Conservation (phyloP, 306 rosid species). For the Gastrolobium villosum region DNA sequence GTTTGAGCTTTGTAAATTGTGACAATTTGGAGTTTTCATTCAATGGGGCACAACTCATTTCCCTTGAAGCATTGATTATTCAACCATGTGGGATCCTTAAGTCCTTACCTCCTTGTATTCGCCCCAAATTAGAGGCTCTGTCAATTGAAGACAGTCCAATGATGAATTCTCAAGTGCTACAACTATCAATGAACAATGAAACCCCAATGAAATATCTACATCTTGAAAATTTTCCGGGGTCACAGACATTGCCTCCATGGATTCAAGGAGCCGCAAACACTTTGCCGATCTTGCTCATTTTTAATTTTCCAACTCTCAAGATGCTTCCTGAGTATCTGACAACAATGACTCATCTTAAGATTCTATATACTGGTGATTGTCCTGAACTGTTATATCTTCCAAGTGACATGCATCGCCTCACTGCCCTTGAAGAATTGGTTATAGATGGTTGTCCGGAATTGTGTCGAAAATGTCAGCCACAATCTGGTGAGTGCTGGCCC, state of each 20-base stretch:
- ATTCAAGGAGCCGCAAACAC: not conserved
- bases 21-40: constrained; percentile 3
- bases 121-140: constrained; percentile 16
- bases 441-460: constrained; percentile 26
- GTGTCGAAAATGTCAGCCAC: not conserved
- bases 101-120: not conserved
- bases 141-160: not conserved
- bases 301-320: not conserved
- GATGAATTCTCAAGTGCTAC: too few relatives aligned
- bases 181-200: not conserved
- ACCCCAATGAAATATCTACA: not conserved
- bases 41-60: not conserved
- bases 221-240: not conserved
- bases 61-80: not conserved
- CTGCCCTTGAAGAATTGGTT: not conserved
- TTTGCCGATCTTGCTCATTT: not conserved
- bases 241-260: not conserved
- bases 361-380: not conserved
- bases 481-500: not conserved
- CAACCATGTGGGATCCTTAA: not conserved
- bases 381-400: not conserved
- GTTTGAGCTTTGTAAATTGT: not conserved
- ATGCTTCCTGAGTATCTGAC: not conserved
- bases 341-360: constrained; percentile 20
- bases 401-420: not conserved